Percentiles rank a stretch among this genome's conserved stretches.
Conservation (phyloP, 2,329 filamentous ascomycete genomes). For the Graphilbum sp. region DNA sequence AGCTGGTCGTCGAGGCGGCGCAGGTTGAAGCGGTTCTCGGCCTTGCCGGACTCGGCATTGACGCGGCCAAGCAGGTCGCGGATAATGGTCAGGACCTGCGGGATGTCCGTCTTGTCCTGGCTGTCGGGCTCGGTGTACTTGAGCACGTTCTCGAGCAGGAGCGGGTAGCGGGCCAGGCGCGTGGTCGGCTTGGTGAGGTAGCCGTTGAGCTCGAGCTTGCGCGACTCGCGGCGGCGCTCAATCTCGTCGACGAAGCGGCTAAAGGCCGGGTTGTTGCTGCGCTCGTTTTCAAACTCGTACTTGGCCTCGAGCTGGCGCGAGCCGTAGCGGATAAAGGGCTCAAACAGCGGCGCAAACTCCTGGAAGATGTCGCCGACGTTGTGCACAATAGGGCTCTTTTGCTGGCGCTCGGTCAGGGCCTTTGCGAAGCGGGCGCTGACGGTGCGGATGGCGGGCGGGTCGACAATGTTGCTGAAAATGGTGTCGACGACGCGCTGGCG, state of each 20-base stretch:
- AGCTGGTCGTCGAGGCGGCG: constrained; percentile 83
- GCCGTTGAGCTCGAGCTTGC: constrained; percentile 91
- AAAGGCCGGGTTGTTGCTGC: constrained; percentile 70
- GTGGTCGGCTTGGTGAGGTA: constrained; percentile 97
- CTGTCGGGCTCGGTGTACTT: constrained; percentile 86
- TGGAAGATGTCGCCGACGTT: constrained; percentile 90
- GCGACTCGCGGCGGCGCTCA: constrained; percentile 85
- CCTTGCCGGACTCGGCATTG: constrained; percentile 89
- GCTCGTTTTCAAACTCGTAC: constrained; percentile 95
- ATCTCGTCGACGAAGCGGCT: constrained; percentile 90
- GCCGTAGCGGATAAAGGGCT: constrained; percentile 92
- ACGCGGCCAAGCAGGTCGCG: constrained; percentile 75
- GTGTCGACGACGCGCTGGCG: constrained; percentile 83
- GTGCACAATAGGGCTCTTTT: constrained; percentile 74
- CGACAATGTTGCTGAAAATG: constrained; percentile 91
- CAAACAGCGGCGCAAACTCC: constrained; percentile 80
- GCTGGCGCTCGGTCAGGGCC: constrained; percentile 76
- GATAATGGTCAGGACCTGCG: constrained; percentile 74
- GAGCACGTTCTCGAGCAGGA: constrained; percentile 77
- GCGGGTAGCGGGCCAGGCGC: constrained; percentile 79
- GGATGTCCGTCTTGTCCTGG: constrained; percentile 81
- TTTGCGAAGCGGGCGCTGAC: constrained; percentile 84
- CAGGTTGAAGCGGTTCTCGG: constrained; percentile 93
- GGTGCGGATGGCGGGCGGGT: constrained; percentile 62
- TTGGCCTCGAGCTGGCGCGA: constrained; percentile 93